Evolutionary conservation across 768 basidiomycete genomes (phyloP).

Genomic region (Russula lepida): DNA sequence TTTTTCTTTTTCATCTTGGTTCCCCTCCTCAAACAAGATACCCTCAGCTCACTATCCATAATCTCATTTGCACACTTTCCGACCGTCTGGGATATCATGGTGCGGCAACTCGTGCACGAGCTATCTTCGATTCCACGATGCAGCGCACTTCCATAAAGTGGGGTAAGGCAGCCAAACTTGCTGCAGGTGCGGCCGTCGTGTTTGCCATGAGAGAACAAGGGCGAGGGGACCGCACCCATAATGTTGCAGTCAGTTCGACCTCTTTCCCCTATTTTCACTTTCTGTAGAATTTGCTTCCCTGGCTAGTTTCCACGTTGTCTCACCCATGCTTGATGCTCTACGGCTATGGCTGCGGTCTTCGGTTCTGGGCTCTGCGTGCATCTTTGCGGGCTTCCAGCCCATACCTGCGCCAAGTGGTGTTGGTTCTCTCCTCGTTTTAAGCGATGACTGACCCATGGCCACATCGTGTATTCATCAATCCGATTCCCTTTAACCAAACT

Average conservation of each 20-base stretch:
- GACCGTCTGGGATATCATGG: slow-evolving; percentile 50
- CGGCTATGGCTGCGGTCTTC: neutral
- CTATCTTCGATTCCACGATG: slow-evolving; percentile 65
- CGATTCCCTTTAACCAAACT: neutral
- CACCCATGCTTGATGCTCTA: neutral
- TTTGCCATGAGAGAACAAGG: slow-evolving; percentile 65
- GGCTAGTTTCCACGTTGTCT: neutral
- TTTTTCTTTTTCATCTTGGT: slow-evolving; percentile 15
- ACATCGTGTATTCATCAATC: neutral
- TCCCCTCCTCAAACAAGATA: slow-evolving; percentile 6
- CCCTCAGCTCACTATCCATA: slow-evolving; percentile 49
- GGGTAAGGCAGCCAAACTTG: slow-evolving; percentile 64
- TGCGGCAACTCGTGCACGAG: slow-evolving; percentile 54
- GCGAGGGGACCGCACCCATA: slow-evolving; percentile 56
- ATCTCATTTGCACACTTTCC: slow-evolving; percentile 54
- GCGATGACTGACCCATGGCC: neutral
- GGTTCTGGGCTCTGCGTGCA: neutral
- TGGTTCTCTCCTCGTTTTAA: neutral
- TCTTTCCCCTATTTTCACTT: neutral
- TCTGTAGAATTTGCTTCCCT: neutral
- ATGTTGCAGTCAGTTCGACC: slow-evolving; percentile 46
- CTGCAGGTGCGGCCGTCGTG: slow-evolving; percentile 60
- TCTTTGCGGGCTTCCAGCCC: neutral
- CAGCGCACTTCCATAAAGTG: slow-evolving; percentile 48
- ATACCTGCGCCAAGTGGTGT: neutral